Percentiles rank a stretch among this genome's conserved stretches.
These are phyloP conservation scores for Stygiomarasmius scandens DNA, from an alignment of 1,284 basidiomycete genomes.

Conservation along the genomic window DNA sequence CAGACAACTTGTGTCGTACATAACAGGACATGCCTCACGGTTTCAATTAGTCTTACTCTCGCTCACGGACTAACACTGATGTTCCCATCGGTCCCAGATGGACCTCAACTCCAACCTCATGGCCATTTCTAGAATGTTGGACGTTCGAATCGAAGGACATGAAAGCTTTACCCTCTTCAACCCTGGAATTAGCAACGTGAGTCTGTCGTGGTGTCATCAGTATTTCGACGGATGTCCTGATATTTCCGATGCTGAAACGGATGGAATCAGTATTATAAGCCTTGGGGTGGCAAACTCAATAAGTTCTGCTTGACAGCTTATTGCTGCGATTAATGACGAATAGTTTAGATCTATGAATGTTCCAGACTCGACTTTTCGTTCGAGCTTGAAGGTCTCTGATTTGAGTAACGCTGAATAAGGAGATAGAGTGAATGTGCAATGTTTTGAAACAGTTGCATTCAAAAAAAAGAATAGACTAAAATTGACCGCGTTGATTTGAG, in stretches of 20 bases:
- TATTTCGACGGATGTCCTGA: neutral
- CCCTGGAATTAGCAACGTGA: neutral
- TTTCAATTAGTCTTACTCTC: neutral
- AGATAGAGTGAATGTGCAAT: too few species aligned
- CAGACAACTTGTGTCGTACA: neutral
- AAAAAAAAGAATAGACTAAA: too few species aligned
- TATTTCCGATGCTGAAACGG: neutral
- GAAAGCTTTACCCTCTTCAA: slow-evolving; percentile 13
- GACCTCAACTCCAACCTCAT: neutral
- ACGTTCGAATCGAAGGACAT: too few species aligned
- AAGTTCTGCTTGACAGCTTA: neutral
- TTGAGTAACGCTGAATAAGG: too few species aligned
- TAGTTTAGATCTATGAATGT: too few species aligned
- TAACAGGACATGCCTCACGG: neutral
- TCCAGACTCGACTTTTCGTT: too few species aligned
- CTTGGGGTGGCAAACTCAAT: neutral
- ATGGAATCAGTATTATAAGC: neutral
- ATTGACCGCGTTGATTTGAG: too few species aligned
- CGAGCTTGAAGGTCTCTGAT: too few species aligned
- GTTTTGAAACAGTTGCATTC: too few species aligned
- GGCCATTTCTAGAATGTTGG: slow-evolving; percentile 18
- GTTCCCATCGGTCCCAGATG: neutral
- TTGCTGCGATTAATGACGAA: neutral
- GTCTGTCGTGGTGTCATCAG: neutral
- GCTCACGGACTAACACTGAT: neutral